Conservation (phyloP, 2,329 filamentous ascomycete genomes). For the Epichloe gansuensis region DNA sequence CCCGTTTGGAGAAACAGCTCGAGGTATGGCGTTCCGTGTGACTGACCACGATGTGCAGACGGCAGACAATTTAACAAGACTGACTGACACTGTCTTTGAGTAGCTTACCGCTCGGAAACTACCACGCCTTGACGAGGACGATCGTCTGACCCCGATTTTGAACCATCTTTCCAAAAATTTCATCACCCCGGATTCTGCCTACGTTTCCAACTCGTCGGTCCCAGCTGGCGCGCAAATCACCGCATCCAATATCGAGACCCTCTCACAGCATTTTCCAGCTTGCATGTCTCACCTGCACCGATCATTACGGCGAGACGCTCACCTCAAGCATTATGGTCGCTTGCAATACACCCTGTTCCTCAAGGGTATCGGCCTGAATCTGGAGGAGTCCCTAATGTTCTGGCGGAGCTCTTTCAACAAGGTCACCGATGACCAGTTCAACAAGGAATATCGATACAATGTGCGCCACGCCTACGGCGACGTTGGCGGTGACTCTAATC, state of each 20-base stretch:
- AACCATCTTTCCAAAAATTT: slow-evolving; percentile 90
- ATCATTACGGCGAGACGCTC: slow-evolving; percentile 71
- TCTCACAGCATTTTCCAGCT: slow-evolving; percentile 73
- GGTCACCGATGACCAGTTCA: slow-evolving; percentile 86
- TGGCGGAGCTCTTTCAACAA: slow-evolving; percentile 81
- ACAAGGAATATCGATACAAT: slow-evolving; percentile 96
- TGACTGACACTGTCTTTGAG: background rate
- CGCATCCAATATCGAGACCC: slow-evolving; percentile 64
- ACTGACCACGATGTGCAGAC: too few species aligned
- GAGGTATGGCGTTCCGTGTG: slow-evolving; percentile 42
- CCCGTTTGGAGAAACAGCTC: slow-evolving; percentile 65
- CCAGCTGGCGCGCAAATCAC: slow-evolving; percentile 61
- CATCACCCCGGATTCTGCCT: slow-evolving; percentile 75
- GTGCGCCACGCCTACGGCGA: slow-evolving; percentile 91
- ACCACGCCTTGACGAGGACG: slow-evolving; percentile 89
- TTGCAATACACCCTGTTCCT: slow-evolving; percentile 94
- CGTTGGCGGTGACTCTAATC: slow-evolving; percentile 82
- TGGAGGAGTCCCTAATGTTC: slow-evolving; percentile 88
- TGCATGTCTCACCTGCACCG: slow-evolving; percentile 92
- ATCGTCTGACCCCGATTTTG: slow-evolving; percentile 60
- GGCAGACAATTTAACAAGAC: background rate
- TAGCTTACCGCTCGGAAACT: slow-evolving; percentile 81
- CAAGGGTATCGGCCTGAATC: slow-evolving; percentile 80
- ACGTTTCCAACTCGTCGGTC: slow-evolving; percentile 48
- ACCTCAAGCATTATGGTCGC: slow-evolving; percentile 86